These are phyloP conservation scores for Neobulgaria alba DNA, from an alignment of 2,329 filamentous ascomycete species.

Conservation along the genomic window DNA sequence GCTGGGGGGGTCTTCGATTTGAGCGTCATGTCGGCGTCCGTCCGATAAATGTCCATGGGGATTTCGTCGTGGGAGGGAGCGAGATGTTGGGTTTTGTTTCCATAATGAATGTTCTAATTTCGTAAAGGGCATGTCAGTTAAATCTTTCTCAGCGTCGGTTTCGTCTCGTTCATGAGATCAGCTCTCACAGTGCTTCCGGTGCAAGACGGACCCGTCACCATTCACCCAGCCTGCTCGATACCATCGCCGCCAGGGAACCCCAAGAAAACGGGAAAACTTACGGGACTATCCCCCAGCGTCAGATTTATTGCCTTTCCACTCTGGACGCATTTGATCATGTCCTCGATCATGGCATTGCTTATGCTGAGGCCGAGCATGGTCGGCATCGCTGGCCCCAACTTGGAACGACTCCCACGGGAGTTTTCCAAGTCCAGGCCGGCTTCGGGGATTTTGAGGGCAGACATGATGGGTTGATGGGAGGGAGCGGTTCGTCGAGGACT, in stretches of 20 bases:
- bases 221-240: too few species aligned
- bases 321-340: conserved; percentile 52
- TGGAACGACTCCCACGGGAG: conserved; percentile 30
- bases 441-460: conserved; percentile 47
- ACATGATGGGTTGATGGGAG: too few species aligned
- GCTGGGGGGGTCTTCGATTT: conserved; percentile 44
- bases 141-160: too few species aligned
- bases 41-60: background rate
- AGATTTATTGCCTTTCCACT: conserved; percentile 49
- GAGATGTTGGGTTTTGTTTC: conserved; percentile 41
- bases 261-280: conserved; percentile 35
- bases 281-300: conserved; percentile 48
- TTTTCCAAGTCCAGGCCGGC: conserved; percentile 46
- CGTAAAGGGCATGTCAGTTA: too few species aligned
- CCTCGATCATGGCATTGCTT: conserved; percentile 48
- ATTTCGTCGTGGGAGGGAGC: conserved; percentile 29
- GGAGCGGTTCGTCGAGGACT: too few species aligned
- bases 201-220: too few species aligned
- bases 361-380: conserved; percentile 51
- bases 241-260: background rate
- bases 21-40: conserved; percentile 34
- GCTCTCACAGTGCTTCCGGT: too few species aligned
- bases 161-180: too few species aligned
- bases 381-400: conserved; percentile 37
- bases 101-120: conserved; percentile 48